These are phyloP conservation scores for Gossypium aridum DNA, from an alignment of 441 rosid genomes.

Conservation along the genomic window DNA sequence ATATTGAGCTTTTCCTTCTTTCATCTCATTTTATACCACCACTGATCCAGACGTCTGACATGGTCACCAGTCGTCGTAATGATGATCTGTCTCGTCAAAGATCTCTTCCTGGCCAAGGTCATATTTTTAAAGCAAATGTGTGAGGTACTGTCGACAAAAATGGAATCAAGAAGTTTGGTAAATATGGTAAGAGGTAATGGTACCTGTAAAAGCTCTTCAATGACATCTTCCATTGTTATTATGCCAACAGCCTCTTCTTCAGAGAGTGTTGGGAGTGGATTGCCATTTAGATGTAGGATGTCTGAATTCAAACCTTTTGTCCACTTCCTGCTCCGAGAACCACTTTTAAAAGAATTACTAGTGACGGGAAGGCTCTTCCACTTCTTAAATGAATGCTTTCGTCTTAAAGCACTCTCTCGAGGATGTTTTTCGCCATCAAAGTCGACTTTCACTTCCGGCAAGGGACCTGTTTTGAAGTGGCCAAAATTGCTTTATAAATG, in stretches of 20 bases:
- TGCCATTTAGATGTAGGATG: slow-evolving; percentile 56
- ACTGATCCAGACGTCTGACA: not conserved
- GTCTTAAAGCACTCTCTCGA: slow-evolving; percentile 49
- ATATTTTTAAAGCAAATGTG: not conserved
- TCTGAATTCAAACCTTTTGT: slow-evolving; percentile 60
- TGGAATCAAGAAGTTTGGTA: not conserved
- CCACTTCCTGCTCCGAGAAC: slow-evolving; percentile 71
- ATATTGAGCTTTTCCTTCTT: not conserved
- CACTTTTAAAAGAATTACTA: slow-evolving; percentile 25
- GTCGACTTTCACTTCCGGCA: slow-evolving; percentile 55
- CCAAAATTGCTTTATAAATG: not conserved
- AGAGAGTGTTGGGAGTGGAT: slow-evolving; percentile 52
- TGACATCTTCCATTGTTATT: slow-evolving; percentile 98
- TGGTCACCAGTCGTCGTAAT: slow-evolving; percentile 46
- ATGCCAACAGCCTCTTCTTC: slow-evolving; percentile 82
- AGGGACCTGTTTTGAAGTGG: slow-evolving; percentile 24
- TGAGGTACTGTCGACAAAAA: not conserved
- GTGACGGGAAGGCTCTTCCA: slow-evolving; percentile 80
- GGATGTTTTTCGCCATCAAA: slow-evolving; percentile 50
- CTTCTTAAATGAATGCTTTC: slow-evolving; percentile 61
- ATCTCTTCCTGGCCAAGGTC: slow-evolving; percentile 69
- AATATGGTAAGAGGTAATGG: not conserved
- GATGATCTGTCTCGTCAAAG: slow-evolving; percentile 95
- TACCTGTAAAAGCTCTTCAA: slow-evolving; percentile 96
- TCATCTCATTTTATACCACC: not conserved